These are phyloP conservation scores for Amylocarpus encephaloides DNA, from an alignment of 2,329 filamentous ascomycete species.

Conservation along the genomic window DNA sequence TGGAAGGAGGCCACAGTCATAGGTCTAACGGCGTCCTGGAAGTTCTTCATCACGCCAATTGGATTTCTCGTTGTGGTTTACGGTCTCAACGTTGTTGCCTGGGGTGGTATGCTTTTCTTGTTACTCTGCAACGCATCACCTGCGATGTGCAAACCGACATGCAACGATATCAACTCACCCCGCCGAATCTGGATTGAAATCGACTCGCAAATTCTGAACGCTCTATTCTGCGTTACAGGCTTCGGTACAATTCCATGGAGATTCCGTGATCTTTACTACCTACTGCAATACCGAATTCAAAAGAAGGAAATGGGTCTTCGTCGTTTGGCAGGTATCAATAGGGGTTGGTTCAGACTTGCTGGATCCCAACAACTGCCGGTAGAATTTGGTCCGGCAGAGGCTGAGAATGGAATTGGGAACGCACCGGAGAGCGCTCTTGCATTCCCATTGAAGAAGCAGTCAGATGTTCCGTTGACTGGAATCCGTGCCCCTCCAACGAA, in stretches of 20 bases:
- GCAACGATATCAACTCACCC: slow-evolving; percentile 67
- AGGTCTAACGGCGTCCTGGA: slow-evolving; percentile 57
- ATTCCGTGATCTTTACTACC: slow-evolving; percentile 70
- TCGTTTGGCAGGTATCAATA: slow-evolving; percentile 66
- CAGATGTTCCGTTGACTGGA: slow-evolving; percentile 65
- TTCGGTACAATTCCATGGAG: slow-evolving; percentile 83
- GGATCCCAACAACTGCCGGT: slow-evolving; percentile 55
- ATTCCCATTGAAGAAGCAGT: slow-evolving; percentile 55
- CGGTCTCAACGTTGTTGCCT: slow-evolving; percentile 75
- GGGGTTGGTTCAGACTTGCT: slow-evolving; percentile 67
- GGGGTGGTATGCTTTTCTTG: slow-evolving; percentile 88
- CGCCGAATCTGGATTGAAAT: slow-evolving; percentile 81
- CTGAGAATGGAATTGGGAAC: slow-evolving; percentile 36
- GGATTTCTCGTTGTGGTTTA: slow-evolving; percentile 76
- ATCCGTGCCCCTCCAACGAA: slow-evolving; percentile 59
- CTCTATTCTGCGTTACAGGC: slow-evolving; percentile 78
- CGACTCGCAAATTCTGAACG: slow-evolving; percentile 77
- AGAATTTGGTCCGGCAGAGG: slow-evolving; percentile 46
- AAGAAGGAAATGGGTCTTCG: slow-evolving; percentile 53
- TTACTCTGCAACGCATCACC: slow-evolving; percentile 70
- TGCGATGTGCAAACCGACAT: slow-evolving; percentile 65
- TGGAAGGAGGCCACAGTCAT: slow-evolving; percentile 53
- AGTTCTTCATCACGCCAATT: slow-evolving; percentile 66
- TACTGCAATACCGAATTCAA: slow-evolving; percentile 56
- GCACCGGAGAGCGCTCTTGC: slow-evolving; percentile 48